Percentiles rank a stretch among this genome's conserved stretches.
phyloP scores from a whole-genome alignment of 1,139 yeast genomes.

The Cylindricascospora bacillispora region DNA sequence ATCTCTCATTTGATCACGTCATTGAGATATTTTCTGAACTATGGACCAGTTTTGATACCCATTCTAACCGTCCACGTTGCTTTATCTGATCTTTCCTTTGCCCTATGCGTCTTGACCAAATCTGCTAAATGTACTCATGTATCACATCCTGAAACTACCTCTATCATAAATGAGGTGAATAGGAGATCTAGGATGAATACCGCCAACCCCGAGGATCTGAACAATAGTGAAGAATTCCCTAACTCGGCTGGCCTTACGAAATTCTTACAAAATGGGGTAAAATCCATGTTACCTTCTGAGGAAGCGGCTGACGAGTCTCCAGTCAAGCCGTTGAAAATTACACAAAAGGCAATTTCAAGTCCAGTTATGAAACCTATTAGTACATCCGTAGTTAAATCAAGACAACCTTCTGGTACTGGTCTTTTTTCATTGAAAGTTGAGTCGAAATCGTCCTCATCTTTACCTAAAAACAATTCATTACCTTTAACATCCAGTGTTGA shows the following conservation, averaged over 20 bases:
- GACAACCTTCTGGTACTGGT: constrained; percentile 24
- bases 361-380: constrained; percentile 9
- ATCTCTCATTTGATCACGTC: constrained; percentile 69
- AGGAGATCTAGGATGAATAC: not conserved
- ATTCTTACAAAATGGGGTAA: not conserved
- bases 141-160: constrained; percentile 8
- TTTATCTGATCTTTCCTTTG: constrained; percentile 58
- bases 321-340: constrained; percentile 26
- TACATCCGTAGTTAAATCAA: constrained; percentile 5
- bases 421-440: constrained; percentile 18
- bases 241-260: too few species aligned
- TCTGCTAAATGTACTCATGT: constrained; percentile 34
- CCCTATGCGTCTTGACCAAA: constrained; percentile 58
- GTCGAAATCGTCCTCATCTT: constrained; percentile 3
- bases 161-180: not conserved
- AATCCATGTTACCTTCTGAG: constrained; percentile 4
- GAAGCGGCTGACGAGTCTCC: constrained; percentile 24
- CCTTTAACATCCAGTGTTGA: too few species aligned
- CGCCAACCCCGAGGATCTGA: constrained; percentile 3
- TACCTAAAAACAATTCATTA: too few species aligned
- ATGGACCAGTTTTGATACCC: constrained; percentile 38
- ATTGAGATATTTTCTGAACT: constrained; percentile 61
- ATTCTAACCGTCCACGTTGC: constrained; percentile 65
- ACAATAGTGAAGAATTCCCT: not conserved
- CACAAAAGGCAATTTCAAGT: constrained; percentile 20